phyloP scores from a whole-genome alignment of 768 basidiomycete genomes.

The Pleurotus ostreatus region DNA sequence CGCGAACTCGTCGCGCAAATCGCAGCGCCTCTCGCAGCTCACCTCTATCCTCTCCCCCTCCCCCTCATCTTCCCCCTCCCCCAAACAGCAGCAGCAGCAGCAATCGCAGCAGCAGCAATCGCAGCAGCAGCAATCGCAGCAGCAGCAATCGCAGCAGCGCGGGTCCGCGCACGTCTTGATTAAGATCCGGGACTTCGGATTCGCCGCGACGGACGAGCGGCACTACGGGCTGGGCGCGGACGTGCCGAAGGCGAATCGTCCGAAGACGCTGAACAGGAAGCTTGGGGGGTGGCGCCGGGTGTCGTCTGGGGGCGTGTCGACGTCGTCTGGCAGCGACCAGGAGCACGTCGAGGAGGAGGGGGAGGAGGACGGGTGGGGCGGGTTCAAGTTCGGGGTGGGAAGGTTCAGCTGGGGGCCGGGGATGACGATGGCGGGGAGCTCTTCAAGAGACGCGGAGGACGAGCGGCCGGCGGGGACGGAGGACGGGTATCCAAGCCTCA shows the following conservation, averaged over 20 bases:
- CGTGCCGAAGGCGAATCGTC: constrained; percentile 35
- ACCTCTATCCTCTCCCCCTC: constrained; percentile 8
- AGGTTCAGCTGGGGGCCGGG: constrained; percentile 20
- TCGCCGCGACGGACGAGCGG: constrained; percentile 28
- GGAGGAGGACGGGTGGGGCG: constrained; percentile 22
- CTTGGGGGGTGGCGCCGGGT: constrained; percentile 11
- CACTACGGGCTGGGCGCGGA: constrained; percentile 34
- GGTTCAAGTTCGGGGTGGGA: constrained; percentile 24
- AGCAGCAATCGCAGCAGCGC: too few species aligned
- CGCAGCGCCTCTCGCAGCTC: constrained; percentile 1
- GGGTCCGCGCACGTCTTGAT: constrained; percentile 26
- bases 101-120: too few species aligned
- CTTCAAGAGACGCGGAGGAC: constrained; percentile 8
- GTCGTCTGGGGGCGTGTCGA: not conserved
- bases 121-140: too few species aligned
- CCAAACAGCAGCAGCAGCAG: constrained; percentile 7
- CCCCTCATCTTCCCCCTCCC: constrained; percentile 1
- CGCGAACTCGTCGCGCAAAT: constrained; percentile 7
- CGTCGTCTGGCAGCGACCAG: constrained; percentile 11
- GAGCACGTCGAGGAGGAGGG: constrained; percentile 16
- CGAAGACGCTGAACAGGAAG: constrained; percentile 27
- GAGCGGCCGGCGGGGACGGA: constrained; percentile 11
- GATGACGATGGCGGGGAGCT: constrained; percentile 6
- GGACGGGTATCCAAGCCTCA: constrained; percentile 29
- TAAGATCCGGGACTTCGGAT: constrained; percentile 42